These are phyloP conservation scores for Russula olivacea DNA, from an alignment of 768 basidiomycete species.

Conservation along the genomic window DNA sequence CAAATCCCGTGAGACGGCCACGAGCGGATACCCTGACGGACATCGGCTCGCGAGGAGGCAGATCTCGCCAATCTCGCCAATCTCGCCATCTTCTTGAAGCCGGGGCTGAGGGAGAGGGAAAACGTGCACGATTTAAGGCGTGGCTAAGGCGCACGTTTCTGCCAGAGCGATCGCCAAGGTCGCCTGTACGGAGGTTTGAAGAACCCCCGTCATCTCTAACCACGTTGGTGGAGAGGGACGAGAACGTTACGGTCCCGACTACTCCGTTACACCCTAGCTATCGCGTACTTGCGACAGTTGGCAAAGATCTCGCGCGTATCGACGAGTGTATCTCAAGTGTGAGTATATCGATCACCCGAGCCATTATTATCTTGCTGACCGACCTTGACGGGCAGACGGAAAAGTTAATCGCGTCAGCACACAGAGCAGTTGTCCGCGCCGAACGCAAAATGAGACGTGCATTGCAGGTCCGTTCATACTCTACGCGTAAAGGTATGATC, in stretches of 20 bases:
- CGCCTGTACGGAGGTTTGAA: constrained; percentile 7
- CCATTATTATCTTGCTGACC: not conserved
- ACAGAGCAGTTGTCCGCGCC: constrained; percentile 14
- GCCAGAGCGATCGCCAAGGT: constrained; percentile 18
- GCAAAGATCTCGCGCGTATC: constrained; percentile 52
- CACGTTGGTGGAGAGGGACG: constrained; percentile 11
- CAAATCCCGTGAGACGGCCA: constrained; percentile 9
- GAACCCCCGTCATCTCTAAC: constrained; percentile 11
- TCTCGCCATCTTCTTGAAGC: constrained; percentile 7
- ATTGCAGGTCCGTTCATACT: constrained; percentile 19
- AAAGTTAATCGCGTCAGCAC: constrained; percentile 11
- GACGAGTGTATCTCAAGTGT: constrained; percentile 51
- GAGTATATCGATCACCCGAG: constrained; percentile 25
- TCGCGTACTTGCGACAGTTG: constrained; percentile 46
- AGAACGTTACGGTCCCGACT: not conserved
- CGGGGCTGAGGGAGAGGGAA: constrained; percentile 29
- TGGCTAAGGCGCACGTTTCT: constrained; percentile 60
- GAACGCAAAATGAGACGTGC: constrained; percentile 20
- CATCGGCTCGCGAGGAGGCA: constrained; percentile 13
- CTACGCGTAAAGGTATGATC: not conserved
- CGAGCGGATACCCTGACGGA: constrained; percentile 20
- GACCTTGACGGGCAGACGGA: constrained; percentile 6
- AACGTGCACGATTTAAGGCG: constrained; percentile 48
- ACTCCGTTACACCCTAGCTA: constrained; percentile 30
- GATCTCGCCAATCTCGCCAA: constrained; percentile 9